Evolutionary conservation across 345 rosid genomes (phyloP).

Genomic region (Capsella bursapastoris): DNA sequence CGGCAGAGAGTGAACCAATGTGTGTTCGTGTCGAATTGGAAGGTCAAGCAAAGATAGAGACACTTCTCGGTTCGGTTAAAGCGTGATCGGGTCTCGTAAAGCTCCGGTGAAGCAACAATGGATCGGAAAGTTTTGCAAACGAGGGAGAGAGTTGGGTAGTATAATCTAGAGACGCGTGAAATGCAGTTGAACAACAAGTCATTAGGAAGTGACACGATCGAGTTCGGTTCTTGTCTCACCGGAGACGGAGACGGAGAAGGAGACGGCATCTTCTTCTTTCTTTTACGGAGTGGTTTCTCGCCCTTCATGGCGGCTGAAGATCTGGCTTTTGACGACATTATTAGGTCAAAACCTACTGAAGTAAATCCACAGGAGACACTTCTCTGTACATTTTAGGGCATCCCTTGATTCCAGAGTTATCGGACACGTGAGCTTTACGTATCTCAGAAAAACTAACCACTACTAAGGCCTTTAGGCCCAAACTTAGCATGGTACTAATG

Average conservation of each 20-base stretch:
- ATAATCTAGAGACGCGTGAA: neutral
- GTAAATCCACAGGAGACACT: too few relatives aligned
- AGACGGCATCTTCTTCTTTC: neutral
- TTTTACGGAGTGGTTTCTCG: neutral
- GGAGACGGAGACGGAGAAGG: neutral
- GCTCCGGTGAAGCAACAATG: neutral
- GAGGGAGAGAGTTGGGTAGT: neutral
- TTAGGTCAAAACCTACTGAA: neutral
- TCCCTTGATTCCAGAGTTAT: neutral
- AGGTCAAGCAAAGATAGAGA: slow-evolving; percentile 7
- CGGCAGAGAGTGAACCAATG: slow-evolving; percentile 22
- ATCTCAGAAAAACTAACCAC: neutral
- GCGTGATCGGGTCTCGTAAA: neutral
- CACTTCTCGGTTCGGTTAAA: neutral
- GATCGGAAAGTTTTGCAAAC: slow-evolving; percentile 1
- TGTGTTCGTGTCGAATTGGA: neutral
- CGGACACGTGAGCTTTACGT: neutral
- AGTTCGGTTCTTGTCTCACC: neutral
- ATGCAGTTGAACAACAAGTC: neutral
- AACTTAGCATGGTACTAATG: neutral
- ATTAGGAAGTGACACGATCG: neutral
- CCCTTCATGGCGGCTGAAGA: neutral
- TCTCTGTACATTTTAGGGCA: too few relatives aligned
- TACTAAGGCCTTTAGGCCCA: neutral
- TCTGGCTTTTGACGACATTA: neutral